Evolutionary conservation across 1,284 basidiomycete genomes (phyloP), one percentile per base, ranked within the genome.

Genomic region (Boletellus deceptivus): DNA sequence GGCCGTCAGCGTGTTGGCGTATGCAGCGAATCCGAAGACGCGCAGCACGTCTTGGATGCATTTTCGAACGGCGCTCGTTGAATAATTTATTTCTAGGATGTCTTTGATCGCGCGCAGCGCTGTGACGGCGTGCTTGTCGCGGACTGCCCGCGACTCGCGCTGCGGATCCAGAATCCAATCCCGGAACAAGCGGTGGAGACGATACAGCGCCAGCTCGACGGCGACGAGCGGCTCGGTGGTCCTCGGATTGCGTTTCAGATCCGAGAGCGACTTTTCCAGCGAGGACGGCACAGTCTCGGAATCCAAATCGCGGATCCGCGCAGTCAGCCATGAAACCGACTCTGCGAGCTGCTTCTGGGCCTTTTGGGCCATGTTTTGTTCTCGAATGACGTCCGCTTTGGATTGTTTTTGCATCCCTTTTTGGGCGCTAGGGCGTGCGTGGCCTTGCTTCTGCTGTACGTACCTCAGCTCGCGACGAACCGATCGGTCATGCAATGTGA

Each of bases 151-250:
- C 2, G 69, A 65, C 9, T 76, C 74, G 4, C 60, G 68, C 6
- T 69, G 59, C 2, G 69, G 48, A 46, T 79, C 72, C 22, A 70
- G 71, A 37, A 80, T 72, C 85, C 84, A 88, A 33, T 61, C 56
- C 35, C 61, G 59, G 31, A 86, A 66, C 48, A 77, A 69, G 3
- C 84, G 70, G 53, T 86, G 72, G 31, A 87, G 58, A 1, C 69
- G 69, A 59, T 75, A 86, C 2, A 85, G 60, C 3, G 69, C 68
- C 44, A 81, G 70, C 60, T 86, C 83, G 4, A 74, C 65, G 0
- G 69, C 67, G n/a, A 83, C 67, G 55, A 70, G 69, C 0, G 72
- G 71, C 31, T 77, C 74, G 13, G 60, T 58, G 10, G 66, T 67
- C 33, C 72, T 62, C 36, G 60, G 71, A 55, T 72, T 75, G 33